Evolutionary conservation across 352 stramenopile genomes (phyloP), one percentile per base, ranked within the genome.

Genomic region (Pythium sukuiense): DNA sequence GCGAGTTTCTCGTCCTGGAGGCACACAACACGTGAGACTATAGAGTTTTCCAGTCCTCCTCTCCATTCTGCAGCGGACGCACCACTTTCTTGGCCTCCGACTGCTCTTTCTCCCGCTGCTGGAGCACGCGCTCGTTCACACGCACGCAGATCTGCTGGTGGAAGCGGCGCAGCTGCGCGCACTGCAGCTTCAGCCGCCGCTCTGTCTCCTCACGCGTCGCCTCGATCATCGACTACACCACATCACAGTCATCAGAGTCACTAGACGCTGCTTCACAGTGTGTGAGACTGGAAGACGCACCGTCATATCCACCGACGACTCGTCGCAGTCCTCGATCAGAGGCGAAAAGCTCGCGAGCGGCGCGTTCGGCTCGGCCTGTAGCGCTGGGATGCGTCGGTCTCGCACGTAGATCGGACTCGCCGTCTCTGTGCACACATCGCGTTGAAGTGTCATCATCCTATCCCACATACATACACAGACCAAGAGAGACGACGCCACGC

Each of bases 81-180:
- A 83, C 76, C 48, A 83, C 61, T 14, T 61, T 46, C 60, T 79
- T 73, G 11, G 65, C 59, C 24, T 62, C 60, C n/a, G 59, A 59
- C 33, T 73, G 65, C 20, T 60, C 35, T 37, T 76, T 49, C 52
- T 74, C 55, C 2, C 71, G 79, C 41, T 84, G 70, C 65, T 82
- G 64, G 14, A 73, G 55, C 57, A 81, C 76, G 53, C 68, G 73
- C 14, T 77, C 79, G 26, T 72, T 82, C 32, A 91, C 81, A 6
- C 80, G 77, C 27, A 72, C 50, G 63, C 83, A 91, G 26, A 86
- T 83, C 55, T 88, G 79, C 14, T 79, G 76, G 49, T 86, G 81
- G 55, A 91, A 91, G 26, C 73, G 71, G 30, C 76, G 78, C 46
- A 91, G 61, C 41, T 87, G 61, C 48, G 76, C 72, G 14, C 76